Base-by-base conservation (phyloP, 257 asterid genomes). In the Plectranthus barbatus region DNA sequence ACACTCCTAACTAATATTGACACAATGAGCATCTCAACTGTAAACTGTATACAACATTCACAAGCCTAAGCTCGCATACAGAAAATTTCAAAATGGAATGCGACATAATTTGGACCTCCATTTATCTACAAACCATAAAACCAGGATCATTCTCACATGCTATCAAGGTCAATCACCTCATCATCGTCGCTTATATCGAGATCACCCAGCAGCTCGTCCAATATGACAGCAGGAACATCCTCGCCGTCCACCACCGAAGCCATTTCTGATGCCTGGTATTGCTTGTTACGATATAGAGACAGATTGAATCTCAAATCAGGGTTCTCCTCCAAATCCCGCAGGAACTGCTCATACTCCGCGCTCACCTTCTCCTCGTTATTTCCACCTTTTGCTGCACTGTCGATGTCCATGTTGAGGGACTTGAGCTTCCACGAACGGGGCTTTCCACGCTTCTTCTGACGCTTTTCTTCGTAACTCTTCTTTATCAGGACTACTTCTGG, bases 321-420 rank as follows among this genome's bases (percentile, higher is more conserved):
- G 26, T 80, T 77, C 68, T 80, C 86, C 68, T 77, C 92, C 79
- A 84, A 67, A 64, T 81, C 86, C 53, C 86, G 73, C 79, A 77
- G 66, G 80, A 82, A 77, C 58, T 61, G 68, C 44, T 84, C 86
- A 50, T 82, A 84, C 67, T 84, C 92, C 0, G 70, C 18, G 49
- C 10, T 58, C 61, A 42, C 68, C 80, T 81, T 81, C 74, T 77
- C 88, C 46, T 66, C 81, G 24, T 54, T 33, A 44, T 63, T 79
- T 70, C 73, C 72, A 44, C 71, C 83, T 45, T 41, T 70, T 1
- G 47, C 73, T 33, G 68, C 49, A 11, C n/a, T 53, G n/a, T 77
- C 87, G 11, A 74, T 47, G 56, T 81, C 87, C 83, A 84, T 84
- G 37, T 70, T 52, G 15, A 84, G 82, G 46, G 87, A 69, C 76